A percentile compares a stretch with the other conserved stretches of the same genome.
These are phyloP conservation scores for Mycena albidolilacea DNA, from an alignment of 768 basidiomycete species.

Conservation along the genomic window DNA sequence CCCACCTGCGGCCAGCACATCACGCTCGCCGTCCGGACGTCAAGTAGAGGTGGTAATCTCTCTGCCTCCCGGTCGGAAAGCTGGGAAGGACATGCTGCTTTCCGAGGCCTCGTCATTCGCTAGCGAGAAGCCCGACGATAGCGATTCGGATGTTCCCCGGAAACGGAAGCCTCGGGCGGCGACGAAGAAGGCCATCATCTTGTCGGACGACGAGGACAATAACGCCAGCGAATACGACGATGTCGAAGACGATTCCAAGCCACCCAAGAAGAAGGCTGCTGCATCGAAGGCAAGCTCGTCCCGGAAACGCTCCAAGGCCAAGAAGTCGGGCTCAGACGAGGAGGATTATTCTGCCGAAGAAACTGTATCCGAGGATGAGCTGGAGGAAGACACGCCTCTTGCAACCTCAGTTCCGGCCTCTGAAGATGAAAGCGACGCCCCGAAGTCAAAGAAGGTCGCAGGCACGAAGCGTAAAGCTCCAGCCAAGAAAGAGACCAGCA, in stretches of 20 bases:
- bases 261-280: conserved; percentile 45
- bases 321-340: conserved; percentile 57
- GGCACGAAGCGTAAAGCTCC: conserved; percentile 40
- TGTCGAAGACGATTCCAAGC: conserved; percentile 45
- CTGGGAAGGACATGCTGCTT: conserved; percentile 36
- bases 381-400: conserved; percentile 41
- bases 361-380: conserved; percentile 51
- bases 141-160: conserved; percentile 54
- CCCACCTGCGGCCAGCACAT: conserved; percentile 34
- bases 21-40: conserved; percentile 54
- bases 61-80: conserved; percentile 44
- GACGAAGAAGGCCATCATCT: conserved; percentile 58
- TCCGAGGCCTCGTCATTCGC: conserved; percentile 53
- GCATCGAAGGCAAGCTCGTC: conserved; percentile 41
- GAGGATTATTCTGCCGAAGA: conserved; percentile 56
- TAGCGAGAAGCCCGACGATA: conserved; percentile 53
- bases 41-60: conserved; percentile 74
- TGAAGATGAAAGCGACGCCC: conserved; percentile 52
- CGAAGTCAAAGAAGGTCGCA: conserved; percentile 38
- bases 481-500: conserved; percentile 31
- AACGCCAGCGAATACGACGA: conserved; percentile 46
- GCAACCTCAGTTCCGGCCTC: conserved; percentile 45
- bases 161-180: conserved; percentile 58
- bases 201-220: conserved; percentile 71
- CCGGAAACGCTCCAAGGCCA: conserved; percentile 38